Percentiles rank a stretch among this genome's conserved stretches.
Conservation (phyloP, 1,139 yeast genomes). For the Hyphopichia fennica region DNA sequence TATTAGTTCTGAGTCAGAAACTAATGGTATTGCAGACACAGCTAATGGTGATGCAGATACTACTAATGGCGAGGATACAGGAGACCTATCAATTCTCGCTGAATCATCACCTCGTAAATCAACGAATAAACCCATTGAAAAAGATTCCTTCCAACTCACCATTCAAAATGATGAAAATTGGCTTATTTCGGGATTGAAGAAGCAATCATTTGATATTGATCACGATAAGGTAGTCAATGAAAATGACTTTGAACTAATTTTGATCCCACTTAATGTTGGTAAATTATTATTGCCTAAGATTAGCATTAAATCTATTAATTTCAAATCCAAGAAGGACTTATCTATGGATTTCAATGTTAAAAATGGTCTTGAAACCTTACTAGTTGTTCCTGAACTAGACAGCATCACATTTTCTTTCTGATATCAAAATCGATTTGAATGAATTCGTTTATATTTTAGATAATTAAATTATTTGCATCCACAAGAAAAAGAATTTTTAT, state of each 20-base stretch:
- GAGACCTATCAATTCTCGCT: conserved; percentile 20
- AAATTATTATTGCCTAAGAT: conserved; percentile 67
- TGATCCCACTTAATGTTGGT: conserved; percentile 79
- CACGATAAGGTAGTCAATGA: conserved; percentile 13
- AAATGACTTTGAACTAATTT: conserved; percentile 36
- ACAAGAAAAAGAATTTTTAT: too few relatives aligned
- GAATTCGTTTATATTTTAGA: neutral
- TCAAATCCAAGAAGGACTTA: conserved; percentile 27
- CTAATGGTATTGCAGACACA: neutral
- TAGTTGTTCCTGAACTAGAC: conserved; percentile 73
- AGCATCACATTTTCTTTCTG: conserved; percentile 61
- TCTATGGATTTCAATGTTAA: conserved; percentile 62
- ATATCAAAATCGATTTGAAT: conserved; percentile 1
- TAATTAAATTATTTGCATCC: neutral
- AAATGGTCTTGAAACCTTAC: conserved; percentile 66
- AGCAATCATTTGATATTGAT: conserved; percentile 43
- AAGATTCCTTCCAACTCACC: conserved; percentile 25
- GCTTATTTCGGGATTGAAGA: conserved; percentile 68
- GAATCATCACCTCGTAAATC: conserved; percentile 24
- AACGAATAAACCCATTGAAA: conserved; percentile 2
- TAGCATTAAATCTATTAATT: conserved; percentile 38
- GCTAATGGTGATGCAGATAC: conserved; percentile 5
- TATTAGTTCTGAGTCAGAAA: neutral
- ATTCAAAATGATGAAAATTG: conserved; percentile 52
- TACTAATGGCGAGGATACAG: conserved; percentile 3